A percentile compares a stretch with the other conserved stretches of the same genome.
phyloP scores from a whole-genome alignment of 2,329 filamentous ascomycete species.

The Cordyceps javanica region DNA sequence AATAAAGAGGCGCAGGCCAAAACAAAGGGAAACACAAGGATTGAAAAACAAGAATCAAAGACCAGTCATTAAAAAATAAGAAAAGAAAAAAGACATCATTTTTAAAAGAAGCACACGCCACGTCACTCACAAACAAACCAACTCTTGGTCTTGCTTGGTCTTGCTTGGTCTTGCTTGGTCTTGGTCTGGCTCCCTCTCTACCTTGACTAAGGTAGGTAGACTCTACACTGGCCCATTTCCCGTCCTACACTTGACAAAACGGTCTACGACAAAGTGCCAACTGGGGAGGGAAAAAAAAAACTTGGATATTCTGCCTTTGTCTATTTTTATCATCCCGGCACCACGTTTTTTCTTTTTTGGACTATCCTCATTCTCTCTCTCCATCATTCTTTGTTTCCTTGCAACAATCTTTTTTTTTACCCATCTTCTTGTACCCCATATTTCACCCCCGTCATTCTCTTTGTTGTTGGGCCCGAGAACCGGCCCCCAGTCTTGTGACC shows the following conservation, averaged over 20 bases:
- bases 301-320: not conserved
- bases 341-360: slow-evolving; percentile 12
- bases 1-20: too few relatives aligned
- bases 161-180: too few relatives aligned
- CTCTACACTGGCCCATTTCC: not conserved
- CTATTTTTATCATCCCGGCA: not conserved
- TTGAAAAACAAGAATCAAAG: too few relatives aligned
- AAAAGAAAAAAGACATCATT: too few relatives aligned
- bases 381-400: not conserved
- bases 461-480: not conserved
- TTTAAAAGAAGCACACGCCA: too few relatives aligned
- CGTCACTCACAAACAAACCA: too few relatives aligned
- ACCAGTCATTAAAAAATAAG: too few relatives aligned
- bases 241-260: not conserved
- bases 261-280: not conserved
- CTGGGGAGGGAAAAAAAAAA: too few relatives aligned
- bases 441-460: not conserved
- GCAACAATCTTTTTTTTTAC: slow-evolving; percentile 6
- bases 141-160: too few relatives aligned
- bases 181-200: not conserved
- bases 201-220: too few relatives aligned
- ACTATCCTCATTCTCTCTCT: not conserved
- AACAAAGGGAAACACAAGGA: too few relatives aligned
- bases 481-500: slow-evolving; percentile 5
- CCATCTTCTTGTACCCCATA: not conserved